These are phyloP conservation scores for Epichloe scottii DNA, from an alignment of 2,329 filamentous ascomycete species.

Conservation along the genomic window DNA sequence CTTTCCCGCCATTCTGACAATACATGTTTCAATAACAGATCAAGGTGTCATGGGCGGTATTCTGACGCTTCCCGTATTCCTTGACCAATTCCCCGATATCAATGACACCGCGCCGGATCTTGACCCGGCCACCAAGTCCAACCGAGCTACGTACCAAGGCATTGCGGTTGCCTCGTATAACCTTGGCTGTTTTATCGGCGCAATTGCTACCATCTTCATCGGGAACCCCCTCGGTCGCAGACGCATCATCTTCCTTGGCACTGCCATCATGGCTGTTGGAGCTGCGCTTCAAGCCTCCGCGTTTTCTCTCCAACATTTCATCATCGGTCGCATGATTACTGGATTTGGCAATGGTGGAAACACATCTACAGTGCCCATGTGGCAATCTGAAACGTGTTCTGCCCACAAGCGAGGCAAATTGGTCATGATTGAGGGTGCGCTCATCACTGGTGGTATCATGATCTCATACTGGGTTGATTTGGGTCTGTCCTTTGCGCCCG, in stretches of 20 bases:
- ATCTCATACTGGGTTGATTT: conserved; percentile 50
- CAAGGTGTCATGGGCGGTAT: conserved; percentile 68
- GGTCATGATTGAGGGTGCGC: conserved; percentile 47
- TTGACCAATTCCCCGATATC: conserved; percentile 42
- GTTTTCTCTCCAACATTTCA: conserved; percentile 40
- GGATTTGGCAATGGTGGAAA: conserved; percentile 46
- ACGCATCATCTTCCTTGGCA: conserved; percentile 46
- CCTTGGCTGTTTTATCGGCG: conserved; percentile 50
- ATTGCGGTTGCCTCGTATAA: conserved; percentile 45
- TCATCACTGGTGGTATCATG: conserved; percentile 45
- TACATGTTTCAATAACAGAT: conserved; percentile 33
- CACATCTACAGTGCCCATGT: conserved; percentile 44
- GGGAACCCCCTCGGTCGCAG: conserved; percentile 50
- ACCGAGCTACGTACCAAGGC: conserved; percentile 39
- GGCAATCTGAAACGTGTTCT: conserved; percentile 47
- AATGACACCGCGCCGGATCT: conserved; percentile 29
- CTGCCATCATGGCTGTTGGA: conserved; percentile 44
- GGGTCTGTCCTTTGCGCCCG: conserved; percentile 37
- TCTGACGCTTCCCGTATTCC: conserved; percentile 51
- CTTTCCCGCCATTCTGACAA: neutral
- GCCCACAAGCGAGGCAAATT: conserved; percentile 46
- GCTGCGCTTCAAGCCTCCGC: conserved; percentile 46
- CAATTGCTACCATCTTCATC: conserved; percentile 53
- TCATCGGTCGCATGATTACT: conserved; percentile 45
- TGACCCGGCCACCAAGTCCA: conserved; percentile 19